A percentile compares a stretch with the other conserved stretches of the same genome.
Evolutionary conservation across 2,329 filamentous ascomycete genomes (phyloP).

Genomic region (Alternaria arbusti): DNA sequence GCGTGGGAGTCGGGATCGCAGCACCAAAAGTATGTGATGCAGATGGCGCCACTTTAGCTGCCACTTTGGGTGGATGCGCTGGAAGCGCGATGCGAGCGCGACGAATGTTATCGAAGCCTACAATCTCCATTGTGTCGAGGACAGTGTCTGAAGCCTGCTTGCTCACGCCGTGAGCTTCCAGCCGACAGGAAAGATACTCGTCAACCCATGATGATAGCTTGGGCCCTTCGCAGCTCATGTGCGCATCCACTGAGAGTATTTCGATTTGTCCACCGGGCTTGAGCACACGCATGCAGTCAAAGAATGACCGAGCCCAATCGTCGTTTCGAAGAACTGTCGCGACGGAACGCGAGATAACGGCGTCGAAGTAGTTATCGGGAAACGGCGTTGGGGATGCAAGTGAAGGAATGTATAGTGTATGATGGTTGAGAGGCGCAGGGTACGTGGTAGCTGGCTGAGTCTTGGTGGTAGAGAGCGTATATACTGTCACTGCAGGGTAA

Average conservation of each 20-base stretch:
- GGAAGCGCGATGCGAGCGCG: slow-evolving; percentile 35
- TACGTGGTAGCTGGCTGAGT: slow-evolving; percentile 26
- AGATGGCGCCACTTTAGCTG: slow-evolving; percentile 7
- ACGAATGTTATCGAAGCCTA: slow-evolving; percentile 35
- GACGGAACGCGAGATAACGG: slow-evolving; percentile 32
- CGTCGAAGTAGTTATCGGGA: slow-evolving; percentile 34
- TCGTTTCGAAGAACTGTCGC: slow-evolving; percentile 32
- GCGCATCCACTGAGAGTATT: slow-evolving; percentile 33
- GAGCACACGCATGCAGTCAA: slow-evolving; percentile 37
- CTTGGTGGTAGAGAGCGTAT: slow-evolving; percentile 32
- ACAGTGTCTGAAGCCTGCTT: slow-evolving; percentile 34
- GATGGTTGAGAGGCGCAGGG: slow-evolving; percentile 36
- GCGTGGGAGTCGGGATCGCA: slow-evolving; percentile 16
- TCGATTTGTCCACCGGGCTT: slow-evolving; percentile 37
- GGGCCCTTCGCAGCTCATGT: slow-evolving; percentile 32
- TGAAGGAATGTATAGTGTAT: slow-evolving; percentile 34
- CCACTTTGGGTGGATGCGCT: slow-evolving; percentile 18
- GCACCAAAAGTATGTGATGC: slow-evolving; percentile 12
- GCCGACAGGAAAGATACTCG: slow-evolving; percentile 25
- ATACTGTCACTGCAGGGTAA: slow-evolving; percentile 33
- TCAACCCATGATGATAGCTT: slow-evolving; percentile 32
- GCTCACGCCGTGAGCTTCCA: slow-evolving; percentile 31
- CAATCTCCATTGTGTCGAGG: slow-evolving; percentile 38
- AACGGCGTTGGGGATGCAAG: slow-evolving; percentile 30
- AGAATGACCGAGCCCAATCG: slow-evolving; percentile 36